phyloP scores from a whole-genome alignment of 306 rosid genomes.

The Quercus ilex region DNA sequence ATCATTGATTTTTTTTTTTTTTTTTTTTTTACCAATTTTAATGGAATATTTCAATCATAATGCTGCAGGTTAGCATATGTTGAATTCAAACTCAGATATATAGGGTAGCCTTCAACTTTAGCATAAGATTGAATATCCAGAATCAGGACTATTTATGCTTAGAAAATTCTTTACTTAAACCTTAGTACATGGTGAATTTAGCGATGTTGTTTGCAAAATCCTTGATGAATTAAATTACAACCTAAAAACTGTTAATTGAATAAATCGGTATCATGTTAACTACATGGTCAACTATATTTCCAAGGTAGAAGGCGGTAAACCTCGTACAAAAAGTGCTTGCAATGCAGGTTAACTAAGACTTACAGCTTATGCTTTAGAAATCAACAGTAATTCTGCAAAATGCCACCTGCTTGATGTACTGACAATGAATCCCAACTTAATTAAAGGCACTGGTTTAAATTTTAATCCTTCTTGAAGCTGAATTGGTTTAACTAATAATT shows the following conservation, averaged over 20 bases:
- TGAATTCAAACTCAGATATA: slow-evolving; percentile 7
- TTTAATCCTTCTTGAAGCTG: neutral
- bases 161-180: neutral
- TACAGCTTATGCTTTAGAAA: neutral
- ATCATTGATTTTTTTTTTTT: slow-evolving; percentile 1
- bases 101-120: neutral
- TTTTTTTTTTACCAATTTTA: neutral
- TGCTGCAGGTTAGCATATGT: neutral
- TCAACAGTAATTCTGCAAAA: neutral
- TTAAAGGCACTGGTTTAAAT: neutral
- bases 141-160: neutral
- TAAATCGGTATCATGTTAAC: neutral
- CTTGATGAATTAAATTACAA: neutral
- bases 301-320: too few relatives aligned
- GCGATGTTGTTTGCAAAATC: neutral
- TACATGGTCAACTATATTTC: neutral
- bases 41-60: neutral
- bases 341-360: neutral
- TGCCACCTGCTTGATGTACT: neutral
- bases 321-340: neutral
- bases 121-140: neutral
- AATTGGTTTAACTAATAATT: neutral
- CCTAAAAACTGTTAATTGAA: neutral
- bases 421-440: neutral
- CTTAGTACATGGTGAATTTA: neutral